phyloP scores from a whole-genome alignment of 2,329 filamentous ascomycete genomes.

The Phymatotrichopsis omnivora region DNA sequence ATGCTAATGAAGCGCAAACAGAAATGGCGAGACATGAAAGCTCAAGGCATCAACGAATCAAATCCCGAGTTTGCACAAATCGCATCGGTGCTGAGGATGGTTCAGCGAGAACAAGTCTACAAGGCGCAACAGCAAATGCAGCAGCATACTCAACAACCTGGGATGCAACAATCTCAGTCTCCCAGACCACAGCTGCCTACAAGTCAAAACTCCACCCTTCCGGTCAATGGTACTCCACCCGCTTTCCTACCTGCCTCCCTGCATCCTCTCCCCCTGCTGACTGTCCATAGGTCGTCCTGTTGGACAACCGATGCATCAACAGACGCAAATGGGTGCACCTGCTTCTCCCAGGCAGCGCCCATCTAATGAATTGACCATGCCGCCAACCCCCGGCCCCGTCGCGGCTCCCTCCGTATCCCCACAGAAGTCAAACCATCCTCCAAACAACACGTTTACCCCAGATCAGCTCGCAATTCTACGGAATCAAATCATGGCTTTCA shows the following conservation, averaged over 20 bases:
- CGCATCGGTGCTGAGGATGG: slow-evolving; percentile 32
- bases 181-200: slow-evolving; percentile 31
- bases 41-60: slow-evolving; percentile 64
- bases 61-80: slow-evolving; percentile 64
- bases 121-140: slow-evolving; percentile 57
- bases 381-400: slow-evolving; percentile 8
- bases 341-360: slow-evolving; percentile 22
- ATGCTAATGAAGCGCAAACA: slow-evolving; percentile 40
- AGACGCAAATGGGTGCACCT: slow-evolving; percentile 31
- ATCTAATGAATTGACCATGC: slow-evolving; percentile 3
- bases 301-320: slow-evolving; percentile 29
- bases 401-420: slow-evolving; percentile 36
- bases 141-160: slow-evolving; percentile 46
- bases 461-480: slow-evolving; percentile 71
- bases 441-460: slow-evolving; percentile 47
- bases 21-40: slow-evolving; percentile 86
- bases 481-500: slow-evolving; percentile 85
- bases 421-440: slow-evolving; percentile 35
- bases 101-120: slow-evolving; percentile 66
- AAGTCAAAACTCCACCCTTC: slow-evolving; percentile 21
- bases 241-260: slow-evolving; percentile 27
- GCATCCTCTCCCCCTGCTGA: no score
- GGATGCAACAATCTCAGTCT: slow-evolving; percentile 38
- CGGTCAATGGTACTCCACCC: slow-evolving; percentile 34
- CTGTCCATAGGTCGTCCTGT: slow-evolving; percentile 34